Conservation (phyloP, 768 basidiomycete genomes). For the Leccinum longicurvipes region DNA sequence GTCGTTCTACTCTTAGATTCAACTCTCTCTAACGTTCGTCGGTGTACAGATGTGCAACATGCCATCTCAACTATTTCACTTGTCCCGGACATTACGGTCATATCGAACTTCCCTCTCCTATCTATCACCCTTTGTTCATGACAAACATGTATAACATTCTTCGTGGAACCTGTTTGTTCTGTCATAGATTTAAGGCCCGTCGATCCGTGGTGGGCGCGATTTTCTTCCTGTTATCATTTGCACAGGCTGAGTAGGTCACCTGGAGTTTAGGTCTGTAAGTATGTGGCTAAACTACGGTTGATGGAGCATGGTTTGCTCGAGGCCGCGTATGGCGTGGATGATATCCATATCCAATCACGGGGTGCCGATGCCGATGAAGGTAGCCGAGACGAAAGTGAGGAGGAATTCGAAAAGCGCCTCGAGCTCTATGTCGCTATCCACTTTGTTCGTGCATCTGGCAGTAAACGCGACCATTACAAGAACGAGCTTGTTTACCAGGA, state of each 20-base stretch:
- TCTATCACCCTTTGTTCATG: constrained; percentile 97
- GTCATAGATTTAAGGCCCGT: constrained; percentile 85
- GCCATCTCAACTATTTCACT: constrained; percentile 86
- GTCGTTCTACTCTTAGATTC: constrained; percentile 32
- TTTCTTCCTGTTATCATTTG: constrained; percentile 10
- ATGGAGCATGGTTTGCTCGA: constrained; percentile 87
- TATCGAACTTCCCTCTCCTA: constrained; percentile 91
- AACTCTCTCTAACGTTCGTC: constrained; percentile 4
- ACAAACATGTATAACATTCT: constrained; percentile 83
- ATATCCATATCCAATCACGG: constrained; percentile 47
- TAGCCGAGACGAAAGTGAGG: constrained; percentile 53
- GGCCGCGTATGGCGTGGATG: constrained; percentile 74
- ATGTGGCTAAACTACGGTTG: constrained; percentile 79
- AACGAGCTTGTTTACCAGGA: constrained; percentile 83
- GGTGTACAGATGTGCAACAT: constrained; percentile 79
- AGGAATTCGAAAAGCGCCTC: constrained; percentile 60
- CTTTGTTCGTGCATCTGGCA: constrained; percentile 41
- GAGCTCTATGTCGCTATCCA: constrained; percentile 63
- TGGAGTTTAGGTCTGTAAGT: constrained; percentile 65
- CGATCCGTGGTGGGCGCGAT: constrained; percentile 57
- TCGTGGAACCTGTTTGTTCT: constrained; percentile 87
- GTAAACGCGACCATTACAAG: constrained; percentile 83
- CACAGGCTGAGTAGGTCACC: constrained; percentile 8
- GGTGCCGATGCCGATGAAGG: constrained; percentile 36
- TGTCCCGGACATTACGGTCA: constrained; percentile 99